phyloP scores from a whole-genome alignment of 371 early-diverging fungal species.

The Parasitella parasitica region DNA sequence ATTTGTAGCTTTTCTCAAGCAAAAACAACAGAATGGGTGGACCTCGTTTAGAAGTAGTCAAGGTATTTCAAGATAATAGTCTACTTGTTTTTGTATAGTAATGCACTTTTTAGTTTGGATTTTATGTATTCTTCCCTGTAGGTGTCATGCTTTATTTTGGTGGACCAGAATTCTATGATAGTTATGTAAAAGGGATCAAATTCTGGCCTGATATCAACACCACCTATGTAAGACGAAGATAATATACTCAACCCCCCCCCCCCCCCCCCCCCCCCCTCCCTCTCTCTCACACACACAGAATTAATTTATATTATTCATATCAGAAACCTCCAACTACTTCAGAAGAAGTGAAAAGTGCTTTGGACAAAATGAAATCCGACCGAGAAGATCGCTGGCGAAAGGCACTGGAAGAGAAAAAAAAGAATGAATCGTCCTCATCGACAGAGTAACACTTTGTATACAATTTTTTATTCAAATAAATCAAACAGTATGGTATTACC shows the following conservation, averaged over 20 bases:
- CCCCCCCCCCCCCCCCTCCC: too few relatives aligned
- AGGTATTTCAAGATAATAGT: constrained; percentile 24
- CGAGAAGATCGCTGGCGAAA: constrained; percentile 53
- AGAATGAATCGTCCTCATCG: neutral
- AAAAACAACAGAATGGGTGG: constrained; percentile 38
- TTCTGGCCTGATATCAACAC: constrained; percentile 53
- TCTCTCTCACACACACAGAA: too few relatives aligned
- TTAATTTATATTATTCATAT: neutral
- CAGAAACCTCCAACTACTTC: constrained; percentile 53
- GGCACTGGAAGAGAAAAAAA: constrained; percentile 25
- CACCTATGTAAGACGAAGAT: constrained; percentile 42
- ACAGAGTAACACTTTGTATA: neutral
- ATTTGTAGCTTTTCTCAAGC: neutral
- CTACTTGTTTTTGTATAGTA: neutral
- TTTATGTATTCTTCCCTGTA: constrained; percentile 57
- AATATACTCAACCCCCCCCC: too few relatives aligned
- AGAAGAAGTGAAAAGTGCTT: constrained; percentile 37
- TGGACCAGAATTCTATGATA: constrained; percentile 53
- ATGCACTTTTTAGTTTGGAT: constrained; percentile 41
- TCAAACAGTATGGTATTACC: constrained; percentile 10
- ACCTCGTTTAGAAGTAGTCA: constrained; percentile 50
- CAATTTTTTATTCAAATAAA: neutral
- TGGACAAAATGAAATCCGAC: constrained; percentile 43
- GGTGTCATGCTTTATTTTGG: constrained; percentile 58
- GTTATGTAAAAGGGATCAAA: constrained; percentile 48